Evolutionary conservation across 129 eudicot species (phyloP).

Genomic region (Rutidosis leptorrhynchoides): DNA sequence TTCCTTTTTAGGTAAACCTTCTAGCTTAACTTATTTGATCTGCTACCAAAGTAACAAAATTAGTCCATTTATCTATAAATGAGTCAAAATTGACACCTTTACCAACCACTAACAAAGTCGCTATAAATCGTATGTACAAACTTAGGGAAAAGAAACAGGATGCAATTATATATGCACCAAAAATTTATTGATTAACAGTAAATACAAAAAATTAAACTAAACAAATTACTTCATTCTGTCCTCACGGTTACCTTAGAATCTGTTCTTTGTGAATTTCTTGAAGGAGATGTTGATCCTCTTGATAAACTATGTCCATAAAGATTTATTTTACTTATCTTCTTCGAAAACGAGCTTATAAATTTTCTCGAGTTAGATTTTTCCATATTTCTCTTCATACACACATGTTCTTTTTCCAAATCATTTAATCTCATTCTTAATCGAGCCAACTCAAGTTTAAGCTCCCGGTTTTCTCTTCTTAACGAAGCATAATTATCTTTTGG

Average conservation of each 20-base stretch:
- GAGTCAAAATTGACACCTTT: neutral
- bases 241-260: conserved; percentile 70
- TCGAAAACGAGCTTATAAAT: conserved; percentile 80
- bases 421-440: conserved; percentile 88
- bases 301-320: conserved; percentile 72
- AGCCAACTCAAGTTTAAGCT: conserved; percentile 88
- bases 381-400: conserved; percentile 86
- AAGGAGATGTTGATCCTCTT: conserved; percentile 77
- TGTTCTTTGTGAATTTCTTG: conserved; percentile 69
- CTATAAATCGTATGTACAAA: conserved; percentile 41
- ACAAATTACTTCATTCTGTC: conserved; percentile 32
- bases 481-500: conserved; percentile 94
- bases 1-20: neutral
- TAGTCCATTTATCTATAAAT: neutral
- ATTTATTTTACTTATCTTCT: conserved; percentile 59
- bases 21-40: neutral
- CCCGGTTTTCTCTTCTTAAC: conserved; percentile 85
- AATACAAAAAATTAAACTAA: conserved; percentile 1
- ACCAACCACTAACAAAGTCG: neutral
- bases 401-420: conserved; percentile 96
- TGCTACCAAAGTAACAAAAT: neutral
- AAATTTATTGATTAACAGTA: neutral
- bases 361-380: conserved; percentile 66
- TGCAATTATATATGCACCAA: conserved; percentile 1
- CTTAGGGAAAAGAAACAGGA: neutral